These are phyloP conservation scores for Colletotrichum shisoi DNA, from an alignment of 2,329 filamentous ascomycete genomes.

Conservation along the genomic window DNA sequence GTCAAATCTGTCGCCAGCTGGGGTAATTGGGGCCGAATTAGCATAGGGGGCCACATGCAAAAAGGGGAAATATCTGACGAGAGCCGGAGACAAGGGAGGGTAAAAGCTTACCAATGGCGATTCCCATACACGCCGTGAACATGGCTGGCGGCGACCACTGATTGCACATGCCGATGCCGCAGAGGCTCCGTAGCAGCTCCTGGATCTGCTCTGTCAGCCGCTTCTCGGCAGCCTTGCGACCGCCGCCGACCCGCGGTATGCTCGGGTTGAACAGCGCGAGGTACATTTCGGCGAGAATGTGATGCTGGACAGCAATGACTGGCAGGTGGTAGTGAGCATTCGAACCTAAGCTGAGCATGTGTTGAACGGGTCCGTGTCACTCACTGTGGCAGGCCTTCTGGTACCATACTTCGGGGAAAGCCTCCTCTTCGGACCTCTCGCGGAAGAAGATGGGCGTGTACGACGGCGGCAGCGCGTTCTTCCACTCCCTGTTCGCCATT, in stretches of 20 bases:
- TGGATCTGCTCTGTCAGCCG: conserved; percentile 53
- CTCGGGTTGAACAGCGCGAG: conserved; percentile 64
- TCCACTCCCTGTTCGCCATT: conserved; percentile 40
- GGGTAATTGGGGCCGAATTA: neutral
- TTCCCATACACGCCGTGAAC: conserved; percentile 65
- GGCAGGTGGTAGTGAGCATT: conserved; percentile 41
- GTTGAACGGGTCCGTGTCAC: neutral
- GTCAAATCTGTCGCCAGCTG: conserved; percentile 59
- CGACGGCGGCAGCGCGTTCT: conserved; percentile 36
- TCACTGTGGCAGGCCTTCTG: conserved; percentile 39
- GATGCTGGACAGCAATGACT: conserved; percentile 68
- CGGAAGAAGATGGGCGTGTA: conserved; percentile 40
- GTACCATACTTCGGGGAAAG: conserved; percentile 46
- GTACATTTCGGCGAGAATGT: conserved; percentile 66
- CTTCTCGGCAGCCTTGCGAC: conserved; percentile 47
- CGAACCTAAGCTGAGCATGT: neutral
- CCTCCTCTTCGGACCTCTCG: conserved; percentile 45
- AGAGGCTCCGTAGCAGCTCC: conserved; percentile 60
- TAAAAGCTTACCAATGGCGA: conserved; percentile 47
- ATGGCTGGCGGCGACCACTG: conserved; percentile 63
- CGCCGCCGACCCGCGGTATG: conserved; percentile 58
- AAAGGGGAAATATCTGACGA: neutral
- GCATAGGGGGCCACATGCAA: neutral
- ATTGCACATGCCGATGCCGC: conserved; percentile 68
- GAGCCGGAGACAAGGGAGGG: neutral